Evolutionary conservation across 2,329 filamentous ascomycete genomes (phyloP).

Genomic region (Colletotrichum sansevieriae): DNA sequence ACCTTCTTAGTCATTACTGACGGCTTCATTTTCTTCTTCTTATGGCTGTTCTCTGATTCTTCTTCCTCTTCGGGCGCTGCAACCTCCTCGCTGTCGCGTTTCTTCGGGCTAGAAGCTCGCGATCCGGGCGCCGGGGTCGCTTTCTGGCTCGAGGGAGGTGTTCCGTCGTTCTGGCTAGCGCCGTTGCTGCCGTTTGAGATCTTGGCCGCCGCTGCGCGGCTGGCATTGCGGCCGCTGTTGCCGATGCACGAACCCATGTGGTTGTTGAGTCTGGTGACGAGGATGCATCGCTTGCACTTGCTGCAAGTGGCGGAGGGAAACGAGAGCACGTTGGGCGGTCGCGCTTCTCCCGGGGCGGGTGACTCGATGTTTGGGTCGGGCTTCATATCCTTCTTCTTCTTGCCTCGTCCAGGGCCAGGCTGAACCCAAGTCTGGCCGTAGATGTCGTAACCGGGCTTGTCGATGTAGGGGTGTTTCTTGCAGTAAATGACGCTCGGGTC

Average conservation of each 20-base stretch:
- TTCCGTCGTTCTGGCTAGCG: constrained; percentile 66
- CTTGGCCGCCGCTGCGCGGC: constrained; percentile 72
- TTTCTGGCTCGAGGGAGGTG: constrained; percentile 73
- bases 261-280: constrained; percentile 75
- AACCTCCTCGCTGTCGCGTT: constrained; percentile 67
- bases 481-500: constrained; percentile 80
- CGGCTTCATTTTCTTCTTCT: constrained; percentile 71
- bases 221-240: constrained; percentile 73
- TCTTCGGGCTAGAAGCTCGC: constrained; percentile 67
- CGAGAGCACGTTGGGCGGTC: constrained; percentile 71
- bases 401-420: constrained; percentile 76
- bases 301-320: constrained; percentile 76
- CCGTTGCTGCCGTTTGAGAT: constrained; percentile 69
- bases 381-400: constrained; percentile 84
- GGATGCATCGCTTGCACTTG: constrained; percentile 75
- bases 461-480: constrained; percentile 82
- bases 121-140: constrained; percentile 70
- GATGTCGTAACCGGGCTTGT: constrained; percentile 82
- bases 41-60: constrained; percentile 63
- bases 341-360: constrained; percentile 62
- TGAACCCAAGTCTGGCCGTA: constrained; percentile 86
- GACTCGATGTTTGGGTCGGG: constrained; percentile 64
- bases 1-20: constrained; percentile 64
- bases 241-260: constrained; percentile 78
- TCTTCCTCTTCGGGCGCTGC: constrained; percentile 63